These are phyloP conservation scores for Myxozyma melibiosi DNA, from an alignment of 805 yeast species.

Conservation along the genomic window DNA sequence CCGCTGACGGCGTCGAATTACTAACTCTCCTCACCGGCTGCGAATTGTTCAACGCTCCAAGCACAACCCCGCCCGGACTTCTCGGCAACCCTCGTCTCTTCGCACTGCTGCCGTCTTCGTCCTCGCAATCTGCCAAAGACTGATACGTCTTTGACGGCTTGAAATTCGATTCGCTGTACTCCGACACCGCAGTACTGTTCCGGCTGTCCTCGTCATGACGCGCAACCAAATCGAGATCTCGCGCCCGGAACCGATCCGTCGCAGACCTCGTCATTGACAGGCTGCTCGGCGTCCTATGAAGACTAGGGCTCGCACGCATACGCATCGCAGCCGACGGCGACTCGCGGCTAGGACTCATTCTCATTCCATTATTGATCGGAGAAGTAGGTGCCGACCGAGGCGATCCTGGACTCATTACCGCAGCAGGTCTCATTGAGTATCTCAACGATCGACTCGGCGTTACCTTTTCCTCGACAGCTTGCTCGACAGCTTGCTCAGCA, in stretches of 20 bases:
- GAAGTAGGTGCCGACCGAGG: too few relatives aligned
- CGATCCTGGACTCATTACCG: too few relatives aligned
- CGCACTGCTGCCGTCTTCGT: not conserved
- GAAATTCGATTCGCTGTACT: slow-evolving; percentile 18
- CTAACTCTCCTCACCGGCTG: slow-evolving; percentile 5
- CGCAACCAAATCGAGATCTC: slow-evolving; percentile 13
- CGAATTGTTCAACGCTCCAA: not conserved
- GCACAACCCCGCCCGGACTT: not conserved
- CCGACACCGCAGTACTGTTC: slow-evolving; percentile 13
- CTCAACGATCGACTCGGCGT: too few relatives aligned
- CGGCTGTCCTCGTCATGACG: slow-evolving; percentile 10
- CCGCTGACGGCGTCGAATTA: slow-evolving; percentile 1
- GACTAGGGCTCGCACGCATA: not conserved
- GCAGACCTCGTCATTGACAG: slow-evolving; percentile 13
- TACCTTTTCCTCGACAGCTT: too few relatives aligned
- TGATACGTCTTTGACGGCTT: slow-evolving; percentile 15
- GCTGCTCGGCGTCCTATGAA: slow-evolving; percentile 16
- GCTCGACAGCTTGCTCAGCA: too few relatives aligned
- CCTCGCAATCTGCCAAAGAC: not conserved
- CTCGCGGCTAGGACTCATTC: not conserved
- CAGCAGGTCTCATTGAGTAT: too few relatives aligned
- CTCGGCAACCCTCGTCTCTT: not conserved
- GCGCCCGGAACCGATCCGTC: slow-evolving; percentile 13
- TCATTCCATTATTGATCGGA: too few relatives aligned
- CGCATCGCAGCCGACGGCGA: slow-evolving; percentile 7